Evolutionary conservation across 257 asterid genomes (phyloP).

Genomic region (Nicotiana sylvestris): DNA sequence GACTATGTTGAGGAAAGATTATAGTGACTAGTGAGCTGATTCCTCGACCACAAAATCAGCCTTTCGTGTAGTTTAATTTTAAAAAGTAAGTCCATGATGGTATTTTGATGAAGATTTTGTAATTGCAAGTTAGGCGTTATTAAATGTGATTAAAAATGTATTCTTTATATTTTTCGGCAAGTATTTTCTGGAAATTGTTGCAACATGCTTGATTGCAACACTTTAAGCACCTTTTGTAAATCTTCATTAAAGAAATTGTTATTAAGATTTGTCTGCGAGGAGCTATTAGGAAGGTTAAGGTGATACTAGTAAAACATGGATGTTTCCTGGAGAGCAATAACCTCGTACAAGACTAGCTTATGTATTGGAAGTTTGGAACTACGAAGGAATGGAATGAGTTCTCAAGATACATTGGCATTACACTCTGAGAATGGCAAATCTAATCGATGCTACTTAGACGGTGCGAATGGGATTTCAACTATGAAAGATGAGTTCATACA

Average conservation of each 20-base stretch:
- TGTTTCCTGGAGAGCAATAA: neutral
- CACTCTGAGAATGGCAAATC: neutral
- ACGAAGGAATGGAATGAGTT: neutral
- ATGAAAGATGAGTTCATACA: neutral
- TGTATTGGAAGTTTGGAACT: neutral
- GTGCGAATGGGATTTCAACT: neutral
- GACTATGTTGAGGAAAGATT: constrained; percentile 3
- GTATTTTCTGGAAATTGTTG: neutral
- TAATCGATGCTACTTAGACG: neutral
- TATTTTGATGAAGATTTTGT: neutral
- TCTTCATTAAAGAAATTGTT: neutral
- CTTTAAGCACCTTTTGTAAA: neutral
- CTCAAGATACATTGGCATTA: neutral
- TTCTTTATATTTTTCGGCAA: neutral
- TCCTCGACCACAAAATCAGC: neutral
- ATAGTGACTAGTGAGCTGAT: constrained; percentile 5
- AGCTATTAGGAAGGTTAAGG: neutral
- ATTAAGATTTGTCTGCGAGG: neutral
- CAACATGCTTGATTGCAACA: neutral
- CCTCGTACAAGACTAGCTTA: constrained; percentile 2
- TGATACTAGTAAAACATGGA: neutral
- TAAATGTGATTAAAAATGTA: neutral
- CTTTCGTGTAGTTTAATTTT: neutral
- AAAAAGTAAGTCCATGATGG: neutral
- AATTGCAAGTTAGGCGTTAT: neutral